Percentiles rank a stretch among this genome's conserved stretches.
Conservation (phyloP, 176 grass and related monocot species). For the Canna indica region DNA sequence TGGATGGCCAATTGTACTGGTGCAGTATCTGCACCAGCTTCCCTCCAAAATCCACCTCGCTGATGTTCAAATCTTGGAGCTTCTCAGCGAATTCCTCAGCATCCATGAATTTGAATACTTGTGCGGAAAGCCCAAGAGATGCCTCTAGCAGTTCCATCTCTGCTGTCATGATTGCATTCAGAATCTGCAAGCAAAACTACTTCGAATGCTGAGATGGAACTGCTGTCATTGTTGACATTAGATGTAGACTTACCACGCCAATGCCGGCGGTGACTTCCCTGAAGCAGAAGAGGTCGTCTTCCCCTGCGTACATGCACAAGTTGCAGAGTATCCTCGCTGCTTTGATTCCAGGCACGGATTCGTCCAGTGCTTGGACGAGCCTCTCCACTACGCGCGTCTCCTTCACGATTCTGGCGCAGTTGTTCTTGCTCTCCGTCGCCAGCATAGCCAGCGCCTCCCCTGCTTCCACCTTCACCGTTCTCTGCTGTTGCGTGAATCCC, state of each 20-base stretch:
- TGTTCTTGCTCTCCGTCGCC: slow-evolving; percentile 45
- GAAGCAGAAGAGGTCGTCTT: slow-evolving; percentile 16
- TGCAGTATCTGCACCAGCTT: slow-evolving; percentile 31
- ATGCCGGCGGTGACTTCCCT: slow-evolving; percentile 26
- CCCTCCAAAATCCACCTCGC: slow-evolving; percentile 27
- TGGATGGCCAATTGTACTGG: slow-evolving; percentile 32
- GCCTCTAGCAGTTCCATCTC: slow-evolving; percentile 41
- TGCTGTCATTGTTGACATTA: neutral
- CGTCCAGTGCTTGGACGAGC: slow-evolving; percentile 31
- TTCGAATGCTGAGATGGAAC: neutral
- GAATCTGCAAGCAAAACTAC: slow-evolving; percentile 17
- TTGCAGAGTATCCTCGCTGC: slow-evolving; percentile 51
- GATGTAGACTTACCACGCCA: slow-evolving; percentile 17
- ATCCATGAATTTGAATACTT: slow-evolving; percentile 41
- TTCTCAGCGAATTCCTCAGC: slow-evolving; percentile 24
- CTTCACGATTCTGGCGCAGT: slow-evolving; percentile 46
- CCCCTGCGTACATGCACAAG: slow-evolving; percentile 35
- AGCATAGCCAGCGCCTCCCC: slow-evolving; percentile 78
- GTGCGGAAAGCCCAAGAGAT: slow-evolving; percentile 39
- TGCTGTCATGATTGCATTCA: slow-evolving; percentile 42
- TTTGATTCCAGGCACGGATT: slow-evolving; percentile 9
- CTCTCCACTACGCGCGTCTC: slow-evolving; percentile 19
- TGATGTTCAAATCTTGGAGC: slow-evolving; percentile 23
- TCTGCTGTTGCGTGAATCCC: slow-evolving; percentile 10
- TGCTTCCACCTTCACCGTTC: slow-evolving; percentile 35